Base-by-base conservation (phyloP, 495 filamentous ascomycete species). In the Podospora comata region DNA sequence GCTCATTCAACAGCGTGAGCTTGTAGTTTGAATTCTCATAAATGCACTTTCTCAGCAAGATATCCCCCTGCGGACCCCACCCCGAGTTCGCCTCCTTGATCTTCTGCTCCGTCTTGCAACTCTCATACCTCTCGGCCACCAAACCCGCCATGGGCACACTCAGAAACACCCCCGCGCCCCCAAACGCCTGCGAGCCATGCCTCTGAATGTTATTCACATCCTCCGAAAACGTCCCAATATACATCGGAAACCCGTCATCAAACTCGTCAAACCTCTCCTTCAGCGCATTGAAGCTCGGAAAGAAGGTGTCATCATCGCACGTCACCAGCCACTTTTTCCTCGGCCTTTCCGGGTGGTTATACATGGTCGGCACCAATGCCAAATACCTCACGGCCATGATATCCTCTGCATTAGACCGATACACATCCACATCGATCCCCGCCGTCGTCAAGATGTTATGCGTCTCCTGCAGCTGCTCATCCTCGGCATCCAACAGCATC, bases 291-390 rank as follows among this genome's bases (percentile, higher is more conserved):
- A 91, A 81, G 48, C 88, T 90, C 9, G 88, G 84, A 77, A 91
- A 89, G 75, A 90, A 91, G 20, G 90, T 92, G 72, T 92, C 90
- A 72, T 92, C 89, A 68, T 92, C 89, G 65, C 89, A 88, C 58
- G 90, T 84, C 65, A 86, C 85, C 26, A 91, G 82, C 89, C 88
- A 92, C 70, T 87, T 85, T 70, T 79, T 85, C 80, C 84, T 68
- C 77, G 72, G 18, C 73, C 86, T 69, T 71, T 84, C 74, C 77
- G 74, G 81, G 67, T 83, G 80, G 65, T 82, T 79, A 71, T 83
- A 84, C 80, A 79, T 81, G 66, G 70, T 87, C 69, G 71, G 85
- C 75, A 80, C 90, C 76, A 71, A 85, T 65, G 81, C 86, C 71
- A 84, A 75, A 60, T 83, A 83, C 55, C 81, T 80, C 60, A 82